These are phyloP conservation scores for Calonectria ilicicola DNA, from an alignment of 2,329 filamentous ascomycete species.

Conservation along the genomic window DNA sequence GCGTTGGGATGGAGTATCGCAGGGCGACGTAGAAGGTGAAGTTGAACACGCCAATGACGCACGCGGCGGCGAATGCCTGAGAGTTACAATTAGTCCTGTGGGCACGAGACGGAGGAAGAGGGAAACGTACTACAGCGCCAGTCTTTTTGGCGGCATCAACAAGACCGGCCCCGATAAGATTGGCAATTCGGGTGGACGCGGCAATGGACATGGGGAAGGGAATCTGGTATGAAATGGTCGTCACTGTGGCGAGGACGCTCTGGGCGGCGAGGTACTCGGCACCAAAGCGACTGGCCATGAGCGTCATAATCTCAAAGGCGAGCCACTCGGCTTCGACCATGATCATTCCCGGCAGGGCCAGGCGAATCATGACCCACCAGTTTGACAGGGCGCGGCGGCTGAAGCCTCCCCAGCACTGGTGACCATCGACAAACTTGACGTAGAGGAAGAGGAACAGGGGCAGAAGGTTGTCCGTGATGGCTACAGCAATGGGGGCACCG, in stretches of 20 bases:
- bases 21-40: slow-evolving; percentile 75
- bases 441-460: slow-evolving; percentile 83
- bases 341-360: slow-evolving; percentile 88
- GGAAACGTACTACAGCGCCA: slow-evolving; percentile 74
- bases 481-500: slow-evolving; percentile 85
- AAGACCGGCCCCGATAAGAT: slow-evolving; percentile 89
- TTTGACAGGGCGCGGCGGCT: slow-evolving; percentile 77
- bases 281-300: slow-evolving; percentile 84
- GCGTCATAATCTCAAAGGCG: slow-evolving; percentile 90
- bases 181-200: slow-evolving; percentile 88
- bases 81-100: slow-evolving; percentile 14
- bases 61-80: slow-evolving; percentile 70
- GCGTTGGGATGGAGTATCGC: slow-evolving; percentile 78
- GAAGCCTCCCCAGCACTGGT: slow-evolving; percentile 88
- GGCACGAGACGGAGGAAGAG: too few species aligned
- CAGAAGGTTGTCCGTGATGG: slow-evolving; percentile 81
- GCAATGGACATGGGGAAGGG: slow-evolving; percentile 94
- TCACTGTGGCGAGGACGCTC: slow-evolving; percentile 83
- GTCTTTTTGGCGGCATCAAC: slow-evolving; percentile 84
- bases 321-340: slow-evolving; percentile 97
- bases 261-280: slow-evolving; percentile 87
- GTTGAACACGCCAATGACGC: slow-evolving; percentile 83
- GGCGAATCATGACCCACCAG: slow-evolving; percentile 85
- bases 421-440: slow-evolving; percentile 78
- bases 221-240: slow-evolving; percentile 87